Percentiles rank a stretch among this genome's conserved stretches.
Evolutionary conservation across 2,329 filamentous ascomycete species (phyloP).

Genomic region (Hypoxylon sp.): DNA sequence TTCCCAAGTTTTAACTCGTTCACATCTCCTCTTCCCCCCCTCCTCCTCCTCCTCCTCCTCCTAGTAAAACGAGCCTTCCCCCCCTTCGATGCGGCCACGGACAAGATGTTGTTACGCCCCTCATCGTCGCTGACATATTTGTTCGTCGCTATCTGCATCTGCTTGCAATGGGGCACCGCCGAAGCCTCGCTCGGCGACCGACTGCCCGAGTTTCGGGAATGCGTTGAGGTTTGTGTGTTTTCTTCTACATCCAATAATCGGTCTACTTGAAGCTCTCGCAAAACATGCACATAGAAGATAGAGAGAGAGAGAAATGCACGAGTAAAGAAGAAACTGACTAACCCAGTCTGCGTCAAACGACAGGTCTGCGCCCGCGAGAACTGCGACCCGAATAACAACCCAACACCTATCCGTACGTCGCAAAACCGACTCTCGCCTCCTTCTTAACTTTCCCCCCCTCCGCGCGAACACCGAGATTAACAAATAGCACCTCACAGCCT

Average conservation of each 20-base stretch:
- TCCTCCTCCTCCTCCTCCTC: neutral
- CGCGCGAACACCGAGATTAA: constrained; percentile 22
- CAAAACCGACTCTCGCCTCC: constrained; percentile 16
- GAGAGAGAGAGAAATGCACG: constrained; percentile 3
- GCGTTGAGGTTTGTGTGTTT: constrained; percentile 83
- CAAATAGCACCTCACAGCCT: constrained; percentile 60
- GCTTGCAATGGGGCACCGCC: constrained; percentile 52
- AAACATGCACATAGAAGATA: neutral
- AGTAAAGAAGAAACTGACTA: constrained; percentile 18
- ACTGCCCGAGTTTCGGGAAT: constrained; percentile 86
- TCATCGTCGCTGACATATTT: constrained; percentile 27
- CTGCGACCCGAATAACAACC: constrained; percentile 69
- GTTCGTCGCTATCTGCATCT: constrained; percentile 51
- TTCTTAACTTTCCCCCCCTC: constrained; percentile 18
- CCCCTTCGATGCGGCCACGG: too few species aligned
- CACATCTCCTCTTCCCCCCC: constrained; percentile 4
- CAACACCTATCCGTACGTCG: constrained; percentile 73
- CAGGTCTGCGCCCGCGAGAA: constrained; percentile 85
- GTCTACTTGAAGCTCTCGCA: too few species aligned
- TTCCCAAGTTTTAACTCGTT: neutral
- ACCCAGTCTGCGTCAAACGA: constrained; percentile 6
- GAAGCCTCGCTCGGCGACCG: constrained; percentile 83
- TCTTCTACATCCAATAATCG: constrained; percentile 29
- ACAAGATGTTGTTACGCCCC: constrained; percentile 41
- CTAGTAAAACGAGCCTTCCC: constrained; percentile 12